Evolutionary conservation across 441 rosid species (phyloP).

Genomic region (Geranium incanum): DNA sequence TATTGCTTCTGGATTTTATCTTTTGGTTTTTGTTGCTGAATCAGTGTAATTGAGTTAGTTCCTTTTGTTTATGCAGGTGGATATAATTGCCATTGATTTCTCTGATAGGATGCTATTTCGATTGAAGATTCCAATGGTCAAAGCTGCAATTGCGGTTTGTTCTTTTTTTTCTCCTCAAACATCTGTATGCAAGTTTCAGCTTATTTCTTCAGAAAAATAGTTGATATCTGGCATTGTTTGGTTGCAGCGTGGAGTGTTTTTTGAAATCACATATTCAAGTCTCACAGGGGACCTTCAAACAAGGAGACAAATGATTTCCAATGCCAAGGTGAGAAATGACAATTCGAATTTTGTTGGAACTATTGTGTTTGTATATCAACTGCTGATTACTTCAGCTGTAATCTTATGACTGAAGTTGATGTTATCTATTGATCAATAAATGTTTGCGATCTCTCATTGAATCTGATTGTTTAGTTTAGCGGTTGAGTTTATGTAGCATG

Average conservation of each 20-base stretch:
- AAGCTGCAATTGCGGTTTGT: conserved; percentile 65
- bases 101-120: conserved; percentile 56
- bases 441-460: neutral
- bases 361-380: neutral
- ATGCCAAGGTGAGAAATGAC: conserved; percentile 51
- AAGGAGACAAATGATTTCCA: conserved; percentile 68
- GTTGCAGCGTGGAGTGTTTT: conserved; percentile 68
- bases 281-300: conserved; percentile 53
- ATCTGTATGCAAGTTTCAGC: neutral
- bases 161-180: neutral
- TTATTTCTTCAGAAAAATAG: neutral
- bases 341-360: neutral
- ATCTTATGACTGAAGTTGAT: neutral
- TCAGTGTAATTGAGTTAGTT: neutral
- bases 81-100: conserved; percentile 68
- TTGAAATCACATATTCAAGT: conserved; percentile 67
- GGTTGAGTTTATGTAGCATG: neutral
- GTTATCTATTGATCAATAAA: neutral
- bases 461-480: neutral
- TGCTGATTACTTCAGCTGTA: neutral
- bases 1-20: neutral
- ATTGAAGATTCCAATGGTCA: conserved; percentile 51
- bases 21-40: neutral
- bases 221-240: neutral
- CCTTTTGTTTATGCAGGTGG: conserved; percentile 37